Conservation (phyloP, 2,329 filamentous ascomycete species). For the Lecanoromycetidae sp. region DNA sequence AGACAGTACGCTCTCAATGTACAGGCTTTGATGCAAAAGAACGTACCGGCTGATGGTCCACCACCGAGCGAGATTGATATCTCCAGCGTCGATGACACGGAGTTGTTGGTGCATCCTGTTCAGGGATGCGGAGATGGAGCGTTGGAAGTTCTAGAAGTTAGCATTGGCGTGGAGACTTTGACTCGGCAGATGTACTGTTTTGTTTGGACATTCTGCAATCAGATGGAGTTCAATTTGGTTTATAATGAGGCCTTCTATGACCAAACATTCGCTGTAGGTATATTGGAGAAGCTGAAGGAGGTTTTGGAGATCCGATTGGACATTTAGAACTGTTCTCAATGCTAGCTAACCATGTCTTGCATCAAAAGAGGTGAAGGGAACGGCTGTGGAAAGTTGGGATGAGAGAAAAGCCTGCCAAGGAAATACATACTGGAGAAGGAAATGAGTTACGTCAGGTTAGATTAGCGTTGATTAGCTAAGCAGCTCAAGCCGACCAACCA, state of each 20-base stretch:
- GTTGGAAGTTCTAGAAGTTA: slow-evolving; percentile 21
- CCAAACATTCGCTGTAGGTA: neutral
- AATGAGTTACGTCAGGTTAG: too few species aligned
- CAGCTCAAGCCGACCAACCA: too few species aligned
- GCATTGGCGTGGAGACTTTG: slow-evolving; percentile 25
- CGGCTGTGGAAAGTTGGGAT: too few species aligned
- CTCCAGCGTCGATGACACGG: neutral
- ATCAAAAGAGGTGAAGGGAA: too few species aligned
- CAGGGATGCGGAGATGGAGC: slow-evolving; percentile 20
- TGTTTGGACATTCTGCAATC: slow-evolving; percentile 27
- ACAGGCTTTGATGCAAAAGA: slow-evolving; percentile 19
- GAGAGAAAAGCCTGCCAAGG: too few species aligned
- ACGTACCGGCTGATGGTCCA: slow-evolving; percentile 16
- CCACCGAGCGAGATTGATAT: slow-evolving; percentile 22
- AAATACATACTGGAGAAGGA: too few species aligned
- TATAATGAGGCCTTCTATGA: slow-evolving; percentile 27
- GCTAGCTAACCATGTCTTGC: too few species aligned
- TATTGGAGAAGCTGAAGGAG: neutral
- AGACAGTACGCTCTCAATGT: slow-evolving; percentile 22
- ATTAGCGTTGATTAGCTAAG: too few species aligned
- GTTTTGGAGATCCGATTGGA: neutral
- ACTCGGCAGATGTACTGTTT: slow-evolving; percentile 22
- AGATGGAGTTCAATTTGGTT: slow-evolving; percentile 24
- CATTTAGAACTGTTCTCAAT: too few species aligned
- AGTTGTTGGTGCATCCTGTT: slow-evolving; percentile 20